Percentiles rank a stretch among this genome's conserved stretches.
These are phyloP conservation scores for Leccinum fallax DNA, from an alignment of 1,284 basidiomycete genomes.

Conservation along the genomic window DNA sequence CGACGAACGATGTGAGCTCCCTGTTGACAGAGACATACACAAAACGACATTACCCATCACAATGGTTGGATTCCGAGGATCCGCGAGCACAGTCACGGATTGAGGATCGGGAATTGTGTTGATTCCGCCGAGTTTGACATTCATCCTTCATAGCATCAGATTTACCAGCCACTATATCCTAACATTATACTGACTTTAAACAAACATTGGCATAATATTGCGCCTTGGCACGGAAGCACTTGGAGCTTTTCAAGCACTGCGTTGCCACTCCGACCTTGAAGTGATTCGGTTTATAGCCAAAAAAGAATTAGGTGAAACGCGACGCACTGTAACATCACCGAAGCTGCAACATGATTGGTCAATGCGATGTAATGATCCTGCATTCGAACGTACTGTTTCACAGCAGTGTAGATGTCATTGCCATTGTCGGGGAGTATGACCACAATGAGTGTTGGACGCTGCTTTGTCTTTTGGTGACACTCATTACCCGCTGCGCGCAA, in stretches of 20 bases:
- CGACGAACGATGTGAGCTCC: constrained; percentile 7
- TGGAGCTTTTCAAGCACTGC: constrained; percentile 68
- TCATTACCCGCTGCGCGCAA: constrained; percentile 49
- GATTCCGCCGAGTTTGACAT: constrained; percentile 80
- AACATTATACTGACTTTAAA: constrained; percentile 58
- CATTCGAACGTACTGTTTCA: constrained; percentile 65
- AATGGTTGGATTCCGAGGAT: constrained; percentile 71
- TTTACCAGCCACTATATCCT: neutral
- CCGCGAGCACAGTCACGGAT: constrained; percentile 61
- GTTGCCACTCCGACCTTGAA: constrained; percentile 69
- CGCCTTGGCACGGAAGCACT: constrained; percentile 61
- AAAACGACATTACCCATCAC: constrained; percentile 59
- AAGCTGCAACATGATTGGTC: constrained; percentile 47
- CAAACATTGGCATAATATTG: constrained; percentile 81
- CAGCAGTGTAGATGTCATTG: constrained; percentile 70
- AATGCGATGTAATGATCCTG: constrained; percentile 1
- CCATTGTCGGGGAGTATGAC: constrained; percentile 73
- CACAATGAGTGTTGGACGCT: constrained; percentile 59
- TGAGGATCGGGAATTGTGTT: constrained; percentile 70
- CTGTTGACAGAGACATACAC: neutral
- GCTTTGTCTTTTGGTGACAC: constrained; percentile 41
- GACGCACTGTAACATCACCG: constrained; percentile 62
- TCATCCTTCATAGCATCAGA: constrained; percentile 52
- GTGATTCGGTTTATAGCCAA: constrained; percentile 6
- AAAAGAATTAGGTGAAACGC: neutral